phyloP scores from a whole-genome alignment of 192 early-diverging fungal species.

The Podila minutissima region DNA sequence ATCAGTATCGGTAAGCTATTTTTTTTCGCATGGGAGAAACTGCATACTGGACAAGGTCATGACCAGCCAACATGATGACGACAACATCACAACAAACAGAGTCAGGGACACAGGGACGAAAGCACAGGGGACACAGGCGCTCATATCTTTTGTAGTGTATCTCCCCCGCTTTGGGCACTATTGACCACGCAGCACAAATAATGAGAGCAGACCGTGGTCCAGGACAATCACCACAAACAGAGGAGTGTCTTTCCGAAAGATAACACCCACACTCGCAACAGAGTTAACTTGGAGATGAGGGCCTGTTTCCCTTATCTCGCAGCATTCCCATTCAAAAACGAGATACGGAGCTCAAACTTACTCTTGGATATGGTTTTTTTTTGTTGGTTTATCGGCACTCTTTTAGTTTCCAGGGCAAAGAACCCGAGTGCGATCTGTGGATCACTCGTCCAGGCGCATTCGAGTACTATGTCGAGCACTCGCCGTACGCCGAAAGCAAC shows the following conservation, averaged over 20 bases:
- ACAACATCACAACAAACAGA: no score
- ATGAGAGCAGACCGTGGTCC: no score
- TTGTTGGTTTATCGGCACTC: slow-evolving; percentile 10
- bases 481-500: slow-evolving; percentile 14
- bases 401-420: slow-evolving; percentile 43
- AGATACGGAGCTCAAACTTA: no score
- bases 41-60: background rate
- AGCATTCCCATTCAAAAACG: no score
- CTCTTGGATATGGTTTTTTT: background rate
- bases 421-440: slow-evolving; percentile 68
- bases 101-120: no score
- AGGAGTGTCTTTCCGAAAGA: background rate
- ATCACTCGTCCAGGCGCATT: slow-evolving; percentile 77
- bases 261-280: slow-evolving; percentile 12
- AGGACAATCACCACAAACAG: no score
- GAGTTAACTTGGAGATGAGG: no score
- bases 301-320: slow-evolving; percentile 4
- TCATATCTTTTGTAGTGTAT: slow-evolving; percentile 5
- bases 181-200: no score
- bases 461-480: slow-evolving; percentile 83
- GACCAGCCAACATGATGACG: background rate
- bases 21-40: background rate
- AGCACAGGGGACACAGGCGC: no score
- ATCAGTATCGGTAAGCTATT: slow-evolving; percentile 28
- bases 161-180: slow-evolving; percentile 1